Evolutionary conservation across 345 rosid species (phyloP).

Genomic region (Populus deltoides): DNA sequence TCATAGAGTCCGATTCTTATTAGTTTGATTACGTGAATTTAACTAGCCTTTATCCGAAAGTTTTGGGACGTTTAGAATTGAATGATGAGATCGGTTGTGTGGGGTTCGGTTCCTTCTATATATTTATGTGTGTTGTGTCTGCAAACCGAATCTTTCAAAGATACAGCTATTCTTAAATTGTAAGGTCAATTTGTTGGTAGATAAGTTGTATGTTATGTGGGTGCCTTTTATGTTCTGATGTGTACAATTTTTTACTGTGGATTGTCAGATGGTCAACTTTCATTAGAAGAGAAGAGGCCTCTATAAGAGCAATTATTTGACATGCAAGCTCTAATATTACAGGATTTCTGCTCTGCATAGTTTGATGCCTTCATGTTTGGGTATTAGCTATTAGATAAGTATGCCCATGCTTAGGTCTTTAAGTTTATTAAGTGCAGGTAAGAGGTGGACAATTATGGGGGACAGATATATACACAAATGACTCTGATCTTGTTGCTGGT

Average conservation of each 20-base stretch:
- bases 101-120: neutral
- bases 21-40: neutral
- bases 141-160: neutral
- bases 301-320: neutral
- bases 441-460: slow-evolving; percentile 99
- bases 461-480: slow-evolving; percentile 91
- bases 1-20: neutral
- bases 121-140: neutral
- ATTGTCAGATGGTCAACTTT: neutral
- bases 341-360: neutral
- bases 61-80: neutral
- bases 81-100: neutral
- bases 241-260: neutral
- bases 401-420: neutral
- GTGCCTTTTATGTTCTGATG: neutral
- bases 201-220: neutral
- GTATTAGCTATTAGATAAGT: neutral
- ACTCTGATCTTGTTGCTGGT: slow-evolving; percentile 99
- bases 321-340: neutral
- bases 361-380: neutral
- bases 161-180: neutral
- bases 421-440: slow-evolving; percentile 53
- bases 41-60: neutral
- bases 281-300: neutral
- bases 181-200: neutral